Evolutionary conservation across 306 rosid species (phyloP).

Genomic region (Rosa chinensis): DNA sequence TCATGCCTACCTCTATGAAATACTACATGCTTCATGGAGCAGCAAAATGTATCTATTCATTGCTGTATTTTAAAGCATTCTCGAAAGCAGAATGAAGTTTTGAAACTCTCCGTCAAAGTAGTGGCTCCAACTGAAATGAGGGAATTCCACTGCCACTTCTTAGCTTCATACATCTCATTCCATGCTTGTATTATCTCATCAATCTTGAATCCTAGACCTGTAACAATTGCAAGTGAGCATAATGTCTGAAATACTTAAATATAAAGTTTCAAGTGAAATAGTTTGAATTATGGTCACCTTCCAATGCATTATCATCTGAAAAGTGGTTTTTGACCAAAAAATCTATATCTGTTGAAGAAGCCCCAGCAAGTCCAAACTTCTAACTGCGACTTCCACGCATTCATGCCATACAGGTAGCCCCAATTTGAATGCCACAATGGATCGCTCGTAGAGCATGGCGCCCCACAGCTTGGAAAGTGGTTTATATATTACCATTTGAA

Average conservation of each 20-base stretch:
- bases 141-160: constrained; percentile 69
- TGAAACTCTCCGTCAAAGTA: constrained; percentile 73
- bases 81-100: constrained; percentile 67
- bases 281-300: constrained; percentile 47
- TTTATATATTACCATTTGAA: background rate
- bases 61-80: constrained; percentile 36
- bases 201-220: constrained; percentile 77
- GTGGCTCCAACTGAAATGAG: constrained; percentile 78
- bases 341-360: constrained; percentile 75
- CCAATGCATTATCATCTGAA: constrained; percentile 54
- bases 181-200: constrained; percentile 87
- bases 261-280: constrained; percentile 15
- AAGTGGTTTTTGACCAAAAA: constrained; percentile 80
- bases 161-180: constrained; percentile 90
- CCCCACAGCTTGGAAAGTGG: constrained; percentile 51
- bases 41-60: constrained; percentile 10
- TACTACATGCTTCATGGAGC: constrained; percentile 27
- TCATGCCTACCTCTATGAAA: constrained; percentile 45
- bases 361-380: constrained; percentile 85
- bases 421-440: constrained; percentile 70
- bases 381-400: constrained; percentile 63
- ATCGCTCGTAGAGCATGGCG: constrained; percentile 82
- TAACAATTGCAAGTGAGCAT: constrained; percentile 7
- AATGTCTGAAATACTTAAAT: constrained; percentile 2
- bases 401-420: constrained; percentile 76